Base-by-base conservation (phyloP, 305 asterid species). In the Andrographis paniculata region DNA sequence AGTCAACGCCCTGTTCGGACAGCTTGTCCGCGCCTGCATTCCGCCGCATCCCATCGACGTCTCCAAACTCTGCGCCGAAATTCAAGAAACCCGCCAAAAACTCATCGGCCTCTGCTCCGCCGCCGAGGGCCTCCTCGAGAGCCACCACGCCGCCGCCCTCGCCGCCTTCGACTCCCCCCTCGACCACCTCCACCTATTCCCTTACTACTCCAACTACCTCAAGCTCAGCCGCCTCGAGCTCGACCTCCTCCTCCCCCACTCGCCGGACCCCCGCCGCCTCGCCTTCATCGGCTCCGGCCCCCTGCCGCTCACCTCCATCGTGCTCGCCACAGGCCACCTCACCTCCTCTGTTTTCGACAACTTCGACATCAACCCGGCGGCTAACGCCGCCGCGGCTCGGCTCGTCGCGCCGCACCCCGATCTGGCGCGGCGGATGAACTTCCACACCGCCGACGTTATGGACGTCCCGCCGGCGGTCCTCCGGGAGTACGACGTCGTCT, bases 201-300 rank as follows among this genome's bases (percentile, higher is more conserved):
- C 96, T 0, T 87, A 87, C 62, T 69, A 69, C 64, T 52, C 70
- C 56, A 87, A 87, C 66, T 87, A 87, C 81, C 74, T 84, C 48
- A 83, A 72, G 19, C 87, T 87, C 49, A 33, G 71, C 55, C 63
- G 59, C 20, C 76, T 78, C 23, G 96, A 87, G 44, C 68, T 30
- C 74, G 71, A 63, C 56, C 76, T 87, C 61, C 78, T 87, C 10
- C 38, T 47, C 48, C 67, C 45, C 14, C 76, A 78, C 61, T 21
- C 33, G 58, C 44, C 56, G 8, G 7, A 46, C 48, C 91, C 94
- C 0, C 9, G 19, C 15, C 67, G 64, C 4, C 18, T 84, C 6
- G 96, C 95, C 17, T 87, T 87, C 42, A 61, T 87, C 2, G 96
- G 96, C 14, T 87, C 96, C 13, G 96, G 95, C 31, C 95, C 96